Conservation (phyloP, 768 basidiomycete species). For the Thelephora ganbajun region DNA sequence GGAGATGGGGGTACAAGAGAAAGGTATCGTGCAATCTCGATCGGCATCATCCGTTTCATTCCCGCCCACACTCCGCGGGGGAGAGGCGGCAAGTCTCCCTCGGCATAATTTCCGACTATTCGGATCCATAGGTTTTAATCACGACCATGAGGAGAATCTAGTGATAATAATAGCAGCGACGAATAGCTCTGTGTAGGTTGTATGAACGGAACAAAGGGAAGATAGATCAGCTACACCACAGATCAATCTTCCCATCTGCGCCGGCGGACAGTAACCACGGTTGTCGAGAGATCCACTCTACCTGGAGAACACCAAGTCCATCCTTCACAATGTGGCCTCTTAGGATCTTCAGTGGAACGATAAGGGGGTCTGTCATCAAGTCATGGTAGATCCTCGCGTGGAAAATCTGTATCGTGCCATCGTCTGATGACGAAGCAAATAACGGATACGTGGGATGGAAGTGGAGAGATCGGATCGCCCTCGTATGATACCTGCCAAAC, state of each 20-base stretch:
- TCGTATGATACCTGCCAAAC: slow-evolving; percentile 68
- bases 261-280: slow-evolving; percentile 92
- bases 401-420: slow-evolving; percentile 95
- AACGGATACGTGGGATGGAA: slow-evolving; percentile 94
- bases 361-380: slow-evolving; percentile 92
- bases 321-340: slow-evolving; percentile 80
- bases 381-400: slow-evolving; percentile 91
- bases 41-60: too few species aligned
- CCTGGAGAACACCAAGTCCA: slow-evolving; percentile 81
- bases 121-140: not conserved
- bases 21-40: too few species aligned
- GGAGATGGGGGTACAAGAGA: too few species aligned
- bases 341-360: slow-evolving; percentile 94
- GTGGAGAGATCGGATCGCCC: slow-evolving; percentile 83
- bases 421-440: slow-evolving; percentile 93
- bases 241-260: slow-evolving; percentile 75
- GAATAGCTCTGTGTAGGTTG: not conserved
- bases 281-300: slow-evolving; percentile 78
- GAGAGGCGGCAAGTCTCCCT: too few species aligned
- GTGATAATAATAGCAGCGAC: not conserved
- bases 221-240: slow-evolving; percentile 66
- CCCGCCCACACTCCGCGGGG: too few species aligned
- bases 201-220: not conserved
- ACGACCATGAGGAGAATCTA: not conserved
- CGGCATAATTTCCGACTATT: not conserved